Base-by-base conservation (phyloP, 2,329 filamentous ascomycete species). In the Dactylellina leptospora region DNA sequence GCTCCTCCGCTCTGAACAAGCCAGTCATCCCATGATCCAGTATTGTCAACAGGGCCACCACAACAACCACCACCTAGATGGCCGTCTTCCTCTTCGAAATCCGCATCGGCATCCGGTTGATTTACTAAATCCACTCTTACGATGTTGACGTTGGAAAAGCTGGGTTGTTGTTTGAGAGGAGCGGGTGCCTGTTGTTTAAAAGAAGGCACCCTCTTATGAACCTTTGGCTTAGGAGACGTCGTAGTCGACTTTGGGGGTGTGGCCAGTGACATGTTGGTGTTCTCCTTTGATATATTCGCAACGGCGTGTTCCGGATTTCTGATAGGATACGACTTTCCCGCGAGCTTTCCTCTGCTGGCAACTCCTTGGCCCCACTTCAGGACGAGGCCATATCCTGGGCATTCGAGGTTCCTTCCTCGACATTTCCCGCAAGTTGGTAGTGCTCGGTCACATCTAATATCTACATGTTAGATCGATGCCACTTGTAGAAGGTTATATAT, bases 291-390 rank as follows among this genome's bases (percentile, higher is more conserved):
- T 16, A 70, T 70, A 42, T 50, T 70, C 22, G 64, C 64, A 18
- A 70, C 55, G 23, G 56, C 64, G 40, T 56, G 64, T 20, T 70
- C 64, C 28, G 64, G 64, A 38, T 70, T 70, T 22, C 56, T 70
- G 22, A 74, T 68, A 6, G 68, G 68, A 55, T 66, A 59, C 1
- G 61, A 59, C 18, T 62, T 68, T 22, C 68, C 73, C n/a, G 62
- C 73, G 23, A 74, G 58, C 28, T 70, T 64, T 22, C 73, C 73
- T 50, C 73, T 55, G 27, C 68, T 73, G 56, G 73, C 73, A 25
- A 74, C 62, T 11, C 66, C 73, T 28, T 74, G 70, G 36, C 60
- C 73, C 73, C 73, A 74, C 25, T 72, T 71, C 25, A 74, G 68
- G 38, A 68, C 68, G 20, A 66, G 69, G 22, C 55, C 45, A 28